Conservation (phyloP, 1,139 yeast genomes). For the Geotrichum bryndzae region DNA sequence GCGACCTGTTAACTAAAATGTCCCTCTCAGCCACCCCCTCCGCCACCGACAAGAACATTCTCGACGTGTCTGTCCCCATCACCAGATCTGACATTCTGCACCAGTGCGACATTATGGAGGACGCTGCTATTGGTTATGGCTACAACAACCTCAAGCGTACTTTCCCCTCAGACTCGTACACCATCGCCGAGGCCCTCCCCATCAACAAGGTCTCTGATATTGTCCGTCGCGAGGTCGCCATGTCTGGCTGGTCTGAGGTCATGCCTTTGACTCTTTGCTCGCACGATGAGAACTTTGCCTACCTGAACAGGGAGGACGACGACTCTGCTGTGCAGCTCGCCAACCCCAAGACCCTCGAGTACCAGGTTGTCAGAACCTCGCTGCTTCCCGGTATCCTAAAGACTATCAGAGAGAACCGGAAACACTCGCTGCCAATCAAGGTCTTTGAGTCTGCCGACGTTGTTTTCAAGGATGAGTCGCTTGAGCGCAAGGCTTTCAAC, state of each 20-base stretch:
- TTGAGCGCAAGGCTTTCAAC: constrained; percentile 87
- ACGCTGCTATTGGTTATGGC: constrained; percentile 95
- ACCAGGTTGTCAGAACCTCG: constrained; percentile 95
- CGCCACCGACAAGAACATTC: constrained; percentile 42
- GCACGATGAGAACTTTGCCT: constrained; percentile 92
- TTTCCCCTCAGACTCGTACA: constrained; percentile 71
- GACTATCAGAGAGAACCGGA: constrained; percentile 92
- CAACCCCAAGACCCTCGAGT: constrained; percentile 94
- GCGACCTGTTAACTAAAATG: constrained; percentile 69
- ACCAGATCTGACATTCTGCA: constrained; percentile 95
- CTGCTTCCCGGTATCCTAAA: constrained; percentile 91
- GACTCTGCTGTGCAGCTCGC: constrained; percentile 80
- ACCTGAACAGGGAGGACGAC: constrained; percentile 71
- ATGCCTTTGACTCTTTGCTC: constrained; percentile 93
- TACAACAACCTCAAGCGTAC: constrained; percentile 82
- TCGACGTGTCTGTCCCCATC: constrained; percentile 77
- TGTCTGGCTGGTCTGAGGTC: constrained; percentile 94
- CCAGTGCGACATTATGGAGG: constrained; percentile 98
- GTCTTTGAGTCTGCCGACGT: constrained; percentile 96
- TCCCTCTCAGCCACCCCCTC: constrained; percentile 62
- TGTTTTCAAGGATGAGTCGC: constrained; percentile 69
- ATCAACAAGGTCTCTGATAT: constrained; percentile 89
- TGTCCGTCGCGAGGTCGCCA: constrained; percentile 83
- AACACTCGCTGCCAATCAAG: constrained; percentile 88
- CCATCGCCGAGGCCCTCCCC: constrained; percentile 83